Conservation (phyloP, 2,329 filamentous ascomycete genomes). For the Eutypella sp. region DNA sequence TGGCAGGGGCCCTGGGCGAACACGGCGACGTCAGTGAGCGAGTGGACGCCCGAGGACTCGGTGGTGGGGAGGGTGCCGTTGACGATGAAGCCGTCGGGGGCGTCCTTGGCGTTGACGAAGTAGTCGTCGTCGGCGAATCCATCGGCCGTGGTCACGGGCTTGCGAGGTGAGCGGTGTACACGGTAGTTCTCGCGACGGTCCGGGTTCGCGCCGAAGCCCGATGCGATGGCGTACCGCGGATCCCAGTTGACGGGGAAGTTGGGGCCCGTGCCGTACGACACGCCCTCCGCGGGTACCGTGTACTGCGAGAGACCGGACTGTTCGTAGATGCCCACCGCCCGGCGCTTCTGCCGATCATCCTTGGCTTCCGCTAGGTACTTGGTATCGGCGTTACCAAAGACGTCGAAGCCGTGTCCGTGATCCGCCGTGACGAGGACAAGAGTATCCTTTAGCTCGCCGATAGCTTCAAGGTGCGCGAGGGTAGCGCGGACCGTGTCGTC, state of each 20-base stretch:
- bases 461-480: conserved; percentile 60
- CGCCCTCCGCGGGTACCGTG: conserved; percentile 49
- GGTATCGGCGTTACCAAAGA: conserved; percentile 78
- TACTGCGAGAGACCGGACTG: conserved; percentile 74
- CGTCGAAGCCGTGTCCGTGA: conserved; percentile 85
- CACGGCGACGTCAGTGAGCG: conserved; percentile 71
- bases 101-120: conserved; percentile 65
- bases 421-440: conserved; percentile 80
- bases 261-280: conserved; percentile 66
- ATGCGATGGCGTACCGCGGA: conserved; percentile 74
- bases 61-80: conserved; percentile 68
- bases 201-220: conserved; percentile 65
- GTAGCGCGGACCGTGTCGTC: conserved; percentile 79
- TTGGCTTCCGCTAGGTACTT: conserved; percentile 64
- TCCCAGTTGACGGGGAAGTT: conserved; percentile 84
- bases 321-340: conserved; percentile 68
- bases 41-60: conserved; percentile 67
- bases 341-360: conserved; percentile 66
- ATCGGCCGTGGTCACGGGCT: conserved; percentile 49
- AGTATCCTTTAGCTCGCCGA: conserved; percentile 68
- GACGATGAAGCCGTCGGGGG: conserved; percentile 60
- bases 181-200: conserved; percentile 74
- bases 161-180: conserved; percentile 61
- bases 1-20: conserved; percentile 77
- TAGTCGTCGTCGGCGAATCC: conserved; percentile 48